Evolutionary conservation across 2,329 filamentous ascomycete species (phyloP).

Genomic region (Aureobasidium uvarum): DNA sequence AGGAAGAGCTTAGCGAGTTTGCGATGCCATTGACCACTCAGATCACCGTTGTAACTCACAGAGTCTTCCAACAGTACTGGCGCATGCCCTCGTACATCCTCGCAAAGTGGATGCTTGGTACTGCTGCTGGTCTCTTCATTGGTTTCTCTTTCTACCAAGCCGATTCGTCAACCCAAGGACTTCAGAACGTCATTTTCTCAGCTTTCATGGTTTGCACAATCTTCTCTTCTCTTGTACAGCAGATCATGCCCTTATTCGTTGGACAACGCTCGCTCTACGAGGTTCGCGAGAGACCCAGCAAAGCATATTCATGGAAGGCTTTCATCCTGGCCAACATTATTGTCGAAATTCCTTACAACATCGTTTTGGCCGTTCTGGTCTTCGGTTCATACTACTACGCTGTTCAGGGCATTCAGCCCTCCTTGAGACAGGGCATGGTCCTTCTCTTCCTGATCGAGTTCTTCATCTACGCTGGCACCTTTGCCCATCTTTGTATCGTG

Average conservation of each 20-base stretch:
- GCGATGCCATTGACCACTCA: conserved; percentile 44
- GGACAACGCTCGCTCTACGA: conserved; percentile 60
- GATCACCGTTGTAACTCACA: conserved; percentile 41
- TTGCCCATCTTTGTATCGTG: conserved; percentile 71
- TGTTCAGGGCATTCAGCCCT: conserved; percentile 42
- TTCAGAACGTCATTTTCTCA: conserved; percentile 50
- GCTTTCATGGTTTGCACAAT: conserved; percentile 53
- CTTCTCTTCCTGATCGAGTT: conserved; percentile 58
- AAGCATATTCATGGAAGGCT: conserved; percentile 71
- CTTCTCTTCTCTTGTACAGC: conserved; percentile 31
- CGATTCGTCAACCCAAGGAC: conserved; percentile 41
- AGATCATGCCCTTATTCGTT: conserved; percentile 59
- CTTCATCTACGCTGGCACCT: conserved; percentile 69
- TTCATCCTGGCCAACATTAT: conserved; percentile 70
- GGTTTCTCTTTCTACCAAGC: conserved; percentile 48
- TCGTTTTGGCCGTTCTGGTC: conserved; percentile 61
- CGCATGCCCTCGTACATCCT: conserved; percentile 49
- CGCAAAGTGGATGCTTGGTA: conserved; percentile 59
- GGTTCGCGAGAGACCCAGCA: conserved; percentile 61
- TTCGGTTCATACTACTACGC: conserved; percentile 79
- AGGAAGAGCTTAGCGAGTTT: conserved; percentile 46
- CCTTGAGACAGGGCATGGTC: conserved; percentile 62
- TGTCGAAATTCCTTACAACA: conserved; percentile 67
- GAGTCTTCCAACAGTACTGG: conserved; percentile 50
- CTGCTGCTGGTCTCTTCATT: conserved; percentile 51